Percentiles rank a stretch among this genome's conserved stretches.
phyloP scores from a whole-genome alignment of 1,139 yeast genomes.

The Yamadazyma atlantica region DNA sequence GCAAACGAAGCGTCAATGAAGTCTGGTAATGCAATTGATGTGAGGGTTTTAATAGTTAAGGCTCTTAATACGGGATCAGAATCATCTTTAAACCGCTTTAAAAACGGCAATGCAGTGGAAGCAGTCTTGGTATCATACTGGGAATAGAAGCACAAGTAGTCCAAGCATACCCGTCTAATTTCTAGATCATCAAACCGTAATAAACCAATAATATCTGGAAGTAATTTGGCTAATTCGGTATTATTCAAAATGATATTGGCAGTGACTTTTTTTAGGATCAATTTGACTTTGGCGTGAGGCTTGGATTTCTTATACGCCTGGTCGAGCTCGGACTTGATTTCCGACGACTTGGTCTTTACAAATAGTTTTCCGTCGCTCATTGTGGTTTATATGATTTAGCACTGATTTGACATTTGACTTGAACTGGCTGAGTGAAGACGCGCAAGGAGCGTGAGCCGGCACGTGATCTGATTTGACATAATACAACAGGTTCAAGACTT shows the following conservation, averaged over 20 bases:
- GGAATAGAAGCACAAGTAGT: constrained; percentile 62
- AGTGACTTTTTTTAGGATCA: constrained; percentile 69
- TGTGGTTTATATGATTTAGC: not conserved
- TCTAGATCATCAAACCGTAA: constrained; percentile 69
- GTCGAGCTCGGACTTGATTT: constrained; percentile 55
- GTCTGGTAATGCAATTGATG: constrained; percentile 56
- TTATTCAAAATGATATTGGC: constrained; percentile 86
- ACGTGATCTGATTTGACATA: too few relatives aligned
- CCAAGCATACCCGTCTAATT: constrained; percentile 65
- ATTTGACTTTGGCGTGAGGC: constrained; percentile 49
- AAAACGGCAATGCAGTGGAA: constrained; percentile 53
- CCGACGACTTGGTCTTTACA: constrained; percentile 48
- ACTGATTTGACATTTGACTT: too few relatives aligned
- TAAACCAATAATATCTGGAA: constrained; percentile 65
- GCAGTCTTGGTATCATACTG: constrained; percentile 55
- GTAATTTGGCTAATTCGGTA: constrained; percentile 65
- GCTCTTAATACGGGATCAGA: constrained; percentile 33
- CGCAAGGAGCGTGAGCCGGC: too few relatives aligned
- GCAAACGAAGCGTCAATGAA: constrained; percentile 40
- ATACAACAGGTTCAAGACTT: too few relatives aligned
- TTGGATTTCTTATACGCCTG: constrained; percentile 55
- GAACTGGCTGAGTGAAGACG: too few relatives aligned
- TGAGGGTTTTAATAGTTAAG: constrained; percentile 64
- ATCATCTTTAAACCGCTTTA: constrained; percentile 51
- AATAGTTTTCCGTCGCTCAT: constrained; percentile 49